Base-by-base conservation (phyloP, 352 stramenopile genomes). In the Globisporangium echinulatum region DNA sequence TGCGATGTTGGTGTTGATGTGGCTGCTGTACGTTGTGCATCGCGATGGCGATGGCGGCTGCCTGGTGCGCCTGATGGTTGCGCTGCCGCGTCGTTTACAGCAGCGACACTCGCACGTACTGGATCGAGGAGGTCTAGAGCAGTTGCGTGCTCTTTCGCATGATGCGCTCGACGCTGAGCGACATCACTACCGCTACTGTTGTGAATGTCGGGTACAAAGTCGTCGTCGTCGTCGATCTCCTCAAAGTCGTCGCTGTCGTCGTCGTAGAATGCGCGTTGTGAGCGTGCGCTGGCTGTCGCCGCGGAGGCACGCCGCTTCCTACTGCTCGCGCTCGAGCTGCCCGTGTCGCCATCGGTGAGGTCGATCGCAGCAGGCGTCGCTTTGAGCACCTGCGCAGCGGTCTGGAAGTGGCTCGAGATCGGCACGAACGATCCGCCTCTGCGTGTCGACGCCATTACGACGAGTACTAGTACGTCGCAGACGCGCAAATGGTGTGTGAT, bases 401-500 rank as follows among this genome's bases (percentile, higher is more conserved):
- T 61, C 61, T 85, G 71, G 63, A 90, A 90, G 58, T 88, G 79
- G 64, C 70, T 60, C 48, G 79, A 63, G 25, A 90, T 74, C 3
- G 79, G 77, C 40, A 76, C 69, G 58, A 88, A 88, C 9, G 52
- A 52, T 6, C 43, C 56, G 42, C 36, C 50, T 47, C 54, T 55
- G 48, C 62, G 62, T 19, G 43, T 37, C n/a, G 54, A 50, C 42
- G 37, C 36, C 59, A 65, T 65, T 33, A 2, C 25, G 25, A 33
- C 25, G 25, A 33, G 25, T 33, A 33, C 25, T 33, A 33, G 25
- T 33, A 33, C 25, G 25, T 33, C 25, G 25, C 25, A 33, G 25
- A 33, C 25, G 25, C 25, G 25, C 25, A 33, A 25, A 3, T 33
- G 25, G 25, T 33, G 25, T 33, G 25, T 33, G 25, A 3, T 3